Evolutionary conservation across 2,329 filamentous ascomycete species (phyloP).

Genomic region (Stagonosporopsis rhizophila): DNA sequence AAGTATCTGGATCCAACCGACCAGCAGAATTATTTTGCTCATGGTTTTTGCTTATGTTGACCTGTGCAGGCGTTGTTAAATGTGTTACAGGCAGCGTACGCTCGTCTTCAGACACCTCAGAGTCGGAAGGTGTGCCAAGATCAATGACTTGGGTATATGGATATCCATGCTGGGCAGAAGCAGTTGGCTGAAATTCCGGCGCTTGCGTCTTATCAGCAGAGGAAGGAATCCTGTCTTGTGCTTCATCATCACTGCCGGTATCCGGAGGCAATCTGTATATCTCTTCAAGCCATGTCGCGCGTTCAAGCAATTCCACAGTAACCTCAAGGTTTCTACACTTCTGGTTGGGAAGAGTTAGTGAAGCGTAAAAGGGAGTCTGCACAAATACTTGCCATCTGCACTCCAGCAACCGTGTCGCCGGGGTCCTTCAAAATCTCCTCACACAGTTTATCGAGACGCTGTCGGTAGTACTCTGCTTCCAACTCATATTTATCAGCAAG

Average conservation of each 20-base stretch:
- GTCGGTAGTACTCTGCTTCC: constrained; percentile 24
- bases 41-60: too few relatives aligned
- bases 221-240: not conserved
- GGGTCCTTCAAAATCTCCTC: constrained; percentile 31
- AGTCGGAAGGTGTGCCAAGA: constrained; percentile 27
- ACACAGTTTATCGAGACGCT: constrained; percentile 28
- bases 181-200: not conserved
- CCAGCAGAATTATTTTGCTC: not conserved
- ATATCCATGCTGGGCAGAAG: not conserved
- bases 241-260: constrained; percentile 4
- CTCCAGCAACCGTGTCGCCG: constrained; percentile 59
- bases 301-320: constrained; percentile 68
- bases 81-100: not conserved
- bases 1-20: not conserved
- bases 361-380: too few relatives aligned
- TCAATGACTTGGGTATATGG: constrained; percentile 23
- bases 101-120: constrained; percentile 8
- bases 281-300: constrained; percentile 54
- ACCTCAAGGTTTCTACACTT: constrained; percentile 68
- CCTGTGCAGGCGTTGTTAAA: not conserved
- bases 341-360: constrained; percentile 54
- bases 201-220: not conserved
- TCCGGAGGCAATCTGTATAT: constrained; percentile 24
- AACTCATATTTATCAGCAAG: constrained; percentile 22
- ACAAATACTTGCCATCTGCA: not conserved